A percentile compares a stretch with the other conserved stretches of the same genome.
Conservation (phyloP, 345 rosid genomes). For the Salix caprea region DNA sequence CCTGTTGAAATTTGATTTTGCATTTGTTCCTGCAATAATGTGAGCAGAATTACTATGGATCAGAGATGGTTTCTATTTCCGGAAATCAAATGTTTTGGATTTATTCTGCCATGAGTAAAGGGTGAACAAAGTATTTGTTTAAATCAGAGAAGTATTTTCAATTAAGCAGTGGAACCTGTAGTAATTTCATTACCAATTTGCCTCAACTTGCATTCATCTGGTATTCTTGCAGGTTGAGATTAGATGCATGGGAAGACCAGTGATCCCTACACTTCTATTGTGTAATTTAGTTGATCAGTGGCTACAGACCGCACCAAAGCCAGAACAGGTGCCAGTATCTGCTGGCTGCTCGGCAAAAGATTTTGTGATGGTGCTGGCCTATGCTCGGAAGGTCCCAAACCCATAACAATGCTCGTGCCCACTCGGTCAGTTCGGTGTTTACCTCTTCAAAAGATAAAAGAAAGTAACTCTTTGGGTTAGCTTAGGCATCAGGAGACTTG, state of each 20-base stretch:
- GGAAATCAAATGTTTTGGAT: neutral
- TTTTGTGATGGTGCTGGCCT: constrained; percentile 28
- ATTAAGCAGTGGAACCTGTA: neutral
- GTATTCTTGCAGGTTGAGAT: constrained; percentile 26
- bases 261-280: constrained; percentile 20
- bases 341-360: constrained; percentile 29
- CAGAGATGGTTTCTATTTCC: neutral
- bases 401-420: neutral
- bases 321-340: constrained; percentile 14
- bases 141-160: neutral
- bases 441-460: neutral
- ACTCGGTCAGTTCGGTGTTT: neutral
- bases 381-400: constrained; percentile 23
- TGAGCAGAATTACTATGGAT: neutral
- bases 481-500: too few species aligned
- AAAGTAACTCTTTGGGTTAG: neutral
- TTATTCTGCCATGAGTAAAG: neutral
- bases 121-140: neutral
- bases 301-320: constrained; percentile 14
- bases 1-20: neutral
- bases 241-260: constrained; percentile 27
- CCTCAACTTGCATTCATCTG: neutral
- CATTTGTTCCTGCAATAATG: neutral
- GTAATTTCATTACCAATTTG: too few species aligned
- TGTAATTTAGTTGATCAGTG: constrained; percentile 23